Conservation (phyloP, 306 rosid genomes). For the Quercus berberidifolia region DNA sequence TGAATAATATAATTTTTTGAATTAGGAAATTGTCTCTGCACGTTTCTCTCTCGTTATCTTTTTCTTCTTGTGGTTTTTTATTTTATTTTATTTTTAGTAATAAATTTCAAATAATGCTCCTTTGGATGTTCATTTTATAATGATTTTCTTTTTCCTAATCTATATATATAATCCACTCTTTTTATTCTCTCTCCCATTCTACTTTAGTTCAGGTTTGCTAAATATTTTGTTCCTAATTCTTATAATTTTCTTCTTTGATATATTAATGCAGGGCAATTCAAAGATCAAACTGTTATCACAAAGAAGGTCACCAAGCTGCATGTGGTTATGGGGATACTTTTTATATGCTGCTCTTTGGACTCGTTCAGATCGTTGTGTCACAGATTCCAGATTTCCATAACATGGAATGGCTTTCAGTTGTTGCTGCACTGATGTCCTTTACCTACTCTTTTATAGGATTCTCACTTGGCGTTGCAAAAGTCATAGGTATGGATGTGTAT, state of each 20-base stretch:
- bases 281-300: conserved; percentile 75
- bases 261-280: conserved; percentile 57
- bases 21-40: not conserved
- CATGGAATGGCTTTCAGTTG: conserved; percentile 70
- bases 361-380: conserved; percentile 61
- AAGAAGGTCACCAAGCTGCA: conserved; percentile 68
- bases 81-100: not conserved
- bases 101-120: too few species aligned
- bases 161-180: not conserved
- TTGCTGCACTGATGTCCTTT: conserved; percentile 80
- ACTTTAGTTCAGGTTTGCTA: not conserved
- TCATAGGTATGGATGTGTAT: conserved; percentile 38
- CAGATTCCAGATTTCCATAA: conserved; percentile 77
- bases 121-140: too few species aligned
- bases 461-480: conserved; percentile 65
- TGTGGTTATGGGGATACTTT: conserved; percentile 47
- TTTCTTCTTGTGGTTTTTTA: not conserved
- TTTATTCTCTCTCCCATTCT: not conserved
- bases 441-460: conserved; percentile 65
- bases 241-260: not conserved
- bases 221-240: not conserved
- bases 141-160: not conserved
- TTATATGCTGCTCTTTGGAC: conserved; percentile 73
- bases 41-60: not conserved
- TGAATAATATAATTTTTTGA: not conserved